Evolutionary conservation across 257 asterid genomes (phyloP).

Genomic region (Solanum rostratum): DNA sequence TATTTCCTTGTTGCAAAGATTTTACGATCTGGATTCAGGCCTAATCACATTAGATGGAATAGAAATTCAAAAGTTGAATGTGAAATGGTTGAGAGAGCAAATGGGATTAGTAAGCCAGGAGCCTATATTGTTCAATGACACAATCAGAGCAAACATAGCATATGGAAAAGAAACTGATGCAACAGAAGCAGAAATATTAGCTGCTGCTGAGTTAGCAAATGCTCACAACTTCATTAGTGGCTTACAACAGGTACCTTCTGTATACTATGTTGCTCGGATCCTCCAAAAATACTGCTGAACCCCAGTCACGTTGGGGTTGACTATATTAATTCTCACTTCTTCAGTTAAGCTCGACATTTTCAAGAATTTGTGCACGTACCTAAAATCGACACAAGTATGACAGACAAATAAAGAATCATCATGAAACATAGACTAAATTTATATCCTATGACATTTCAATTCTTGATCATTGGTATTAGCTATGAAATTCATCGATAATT

Average conservation of each 20-base stretch:
- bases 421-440: neutral
- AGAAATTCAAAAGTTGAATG: conserved; percentile 12
- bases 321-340: neutral
- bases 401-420: neutral
- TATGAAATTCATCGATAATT: too few relatives aligned
- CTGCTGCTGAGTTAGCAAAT: conserved; percentile 41
- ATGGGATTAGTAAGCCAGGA: conserved; percentile 54
- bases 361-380: neutral
- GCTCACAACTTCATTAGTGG: conserved; percentile 39
- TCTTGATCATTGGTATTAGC: neutral
- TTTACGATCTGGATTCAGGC: conserved; percentile 41
- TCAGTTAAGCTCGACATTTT: neutral
- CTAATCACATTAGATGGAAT: conserved; percentile 27
- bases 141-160: conserved; percentile 36
- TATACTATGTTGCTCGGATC: neutral
- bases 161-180: conserved; percentile 37
- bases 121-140: conserved; percentile 33
- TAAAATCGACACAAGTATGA: neutral
- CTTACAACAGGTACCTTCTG: conserved; percentile 21
- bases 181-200: conserved; percentile 30
- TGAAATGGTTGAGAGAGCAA: conserved; percentile 46
- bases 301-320: neutral
- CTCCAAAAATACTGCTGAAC: neutral
- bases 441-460: neutral
- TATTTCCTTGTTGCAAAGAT: conserved; percentile 37